phyloP scores from a whole-genome alignment of 352 stramenopile species.

The Phytophthora uliginosa region DNA sequence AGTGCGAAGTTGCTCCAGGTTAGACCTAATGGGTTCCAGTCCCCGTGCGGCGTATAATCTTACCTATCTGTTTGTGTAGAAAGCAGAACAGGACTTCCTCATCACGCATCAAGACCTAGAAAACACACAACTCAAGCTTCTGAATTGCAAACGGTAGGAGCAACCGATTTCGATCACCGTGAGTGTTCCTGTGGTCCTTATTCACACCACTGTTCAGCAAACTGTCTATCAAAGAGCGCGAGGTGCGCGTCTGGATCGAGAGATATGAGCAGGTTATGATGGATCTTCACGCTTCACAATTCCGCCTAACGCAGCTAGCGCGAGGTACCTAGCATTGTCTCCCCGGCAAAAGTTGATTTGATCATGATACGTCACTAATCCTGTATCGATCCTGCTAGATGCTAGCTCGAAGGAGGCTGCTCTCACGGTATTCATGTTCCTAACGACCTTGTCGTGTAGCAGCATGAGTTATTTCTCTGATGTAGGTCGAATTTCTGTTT shows the following conservation, averaged over 20 bases:
- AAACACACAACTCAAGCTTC: constrained; percentile 69
- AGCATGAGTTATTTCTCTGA: neutral
- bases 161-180: neutral
- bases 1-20: constrained; percentile 83
- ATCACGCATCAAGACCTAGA: constrained; percentile 74
- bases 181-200: neutral
- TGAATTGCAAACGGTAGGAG: constrained; percentile 72
- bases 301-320: constrained; percentile 70
- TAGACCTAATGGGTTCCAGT: neutral
- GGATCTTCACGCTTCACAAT: constrained; percentile 82
- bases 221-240: constrained; percentile 56
- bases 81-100: constrained; percentile 81
- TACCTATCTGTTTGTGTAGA: constrained; percentile 34
- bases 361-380: neutral
- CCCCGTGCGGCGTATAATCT: neutral
- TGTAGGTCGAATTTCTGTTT: neutral
- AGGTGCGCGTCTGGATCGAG: constrained; percentile 80
- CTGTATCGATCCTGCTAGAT: constrained; percentile 38
- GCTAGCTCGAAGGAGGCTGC: constrained; percentile 74
- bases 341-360: neutral
- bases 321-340: constrained; percentile 45
- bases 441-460: neutral
- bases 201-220: constrained; percentile 31
- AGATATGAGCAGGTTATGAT: constrained; percentile 90
- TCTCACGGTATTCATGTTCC: constrained; percentile 47